Base-by-base conservation (phyloP, 352 stramenopile genomes). In the Albugo candida region DNA sequence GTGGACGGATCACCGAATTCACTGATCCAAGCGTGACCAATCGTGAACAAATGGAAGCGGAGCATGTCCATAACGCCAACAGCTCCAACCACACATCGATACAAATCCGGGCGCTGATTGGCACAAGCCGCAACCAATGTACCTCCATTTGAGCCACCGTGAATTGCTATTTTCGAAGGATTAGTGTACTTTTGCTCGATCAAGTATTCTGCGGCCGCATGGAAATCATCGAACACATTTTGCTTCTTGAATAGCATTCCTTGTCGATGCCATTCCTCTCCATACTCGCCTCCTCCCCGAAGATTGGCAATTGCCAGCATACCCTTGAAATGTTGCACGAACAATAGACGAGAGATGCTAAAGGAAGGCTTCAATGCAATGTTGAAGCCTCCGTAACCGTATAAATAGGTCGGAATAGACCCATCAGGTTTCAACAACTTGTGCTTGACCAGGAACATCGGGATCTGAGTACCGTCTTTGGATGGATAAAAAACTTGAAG, bases 51-150 rank as follows among this genome's bases (percentile, higher is more conserved):
- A 63, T 94, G 71, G 63, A 95, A 98, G 31, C 86, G 73, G 48
- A 97, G 85, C 93, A 98, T 98, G 65, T 98, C 91, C 51, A 97
- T 74, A 21, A 98, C 72, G 31, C 89, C 87, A 36, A 97, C 93
- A 44, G 83, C 81, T 45, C 83, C 92, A 34, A 97, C 82, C 19
- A 84, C 88, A 19, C 81, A 92, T 38, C 82, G 73, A 60, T 94
- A 97, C 6, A 97, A 64, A 39, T 97, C 80, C 0, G 84, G 83
- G 18, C 81, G 65, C 58, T 93, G 81, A 52, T 94, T 91, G 34
- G 85, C 78, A 19, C 66, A 71, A 39, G 92, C 94, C 3, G 84
- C 91, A 21, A 96, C 85, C 0, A 98, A 54, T 12, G 97, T 59
- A 34, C 93, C 93, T n/a, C 88, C 92, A 64, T 96, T 96, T 14